Conservation (phyloP, 306 rosid species). For the Mucuna pruriens region DNA sequence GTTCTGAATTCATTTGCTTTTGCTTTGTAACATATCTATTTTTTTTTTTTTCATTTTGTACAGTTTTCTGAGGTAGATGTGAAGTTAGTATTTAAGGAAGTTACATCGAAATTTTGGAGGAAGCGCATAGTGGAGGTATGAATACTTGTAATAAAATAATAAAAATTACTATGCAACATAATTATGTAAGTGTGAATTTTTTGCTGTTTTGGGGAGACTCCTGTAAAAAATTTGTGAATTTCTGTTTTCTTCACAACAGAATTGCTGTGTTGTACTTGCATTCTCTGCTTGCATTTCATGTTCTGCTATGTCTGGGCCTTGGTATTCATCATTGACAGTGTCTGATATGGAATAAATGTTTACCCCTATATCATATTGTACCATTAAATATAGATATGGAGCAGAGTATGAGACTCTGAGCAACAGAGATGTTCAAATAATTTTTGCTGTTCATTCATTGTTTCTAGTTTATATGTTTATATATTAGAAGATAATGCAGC, state of each 20-base stretch:
- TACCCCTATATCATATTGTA: neutral
- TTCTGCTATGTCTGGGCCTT: neutral
- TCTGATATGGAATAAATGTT: neutral
- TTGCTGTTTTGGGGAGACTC: constrained; percentile 20
- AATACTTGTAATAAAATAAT: constrained; percentile 27
- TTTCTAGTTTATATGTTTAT: neutral
- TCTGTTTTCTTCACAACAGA: constrained; percentile 19
- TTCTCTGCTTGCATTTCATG: neutral
- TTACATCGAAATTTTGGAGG: constrained; percentile 79
- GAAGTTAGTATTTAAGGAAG: constrained; percentile 95
- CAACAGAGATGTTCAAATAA: neutral
- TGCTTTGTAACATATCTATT: constrained; percentile 1
- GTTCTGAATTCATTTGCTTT: neutral
- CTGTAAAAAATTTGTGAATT: neutral
- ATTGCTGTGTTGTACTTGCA: too few species aligned
- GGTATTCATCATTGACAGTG: neutral
- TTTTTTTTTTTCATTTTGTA: constrained; percentile 27
- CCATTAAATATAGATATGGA: neutral
- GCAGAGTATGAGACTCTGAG: neutral
- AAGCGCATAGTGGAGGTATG: constrained; percentile 96
- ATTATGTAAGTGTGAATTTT: neutral
- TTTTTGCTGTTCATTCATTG: neutral
- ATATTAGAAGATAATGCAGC: neutral
- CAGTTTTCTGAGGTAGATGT: constrained; percentile 96
- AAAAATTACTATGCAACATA: constrained; percentile 23